Evolutionary conservation across 768 basidiomycete species (phyloP), one percentile per base, ranked within the genome.

Genomic region (Fomitopsis pulvina): DNA sequence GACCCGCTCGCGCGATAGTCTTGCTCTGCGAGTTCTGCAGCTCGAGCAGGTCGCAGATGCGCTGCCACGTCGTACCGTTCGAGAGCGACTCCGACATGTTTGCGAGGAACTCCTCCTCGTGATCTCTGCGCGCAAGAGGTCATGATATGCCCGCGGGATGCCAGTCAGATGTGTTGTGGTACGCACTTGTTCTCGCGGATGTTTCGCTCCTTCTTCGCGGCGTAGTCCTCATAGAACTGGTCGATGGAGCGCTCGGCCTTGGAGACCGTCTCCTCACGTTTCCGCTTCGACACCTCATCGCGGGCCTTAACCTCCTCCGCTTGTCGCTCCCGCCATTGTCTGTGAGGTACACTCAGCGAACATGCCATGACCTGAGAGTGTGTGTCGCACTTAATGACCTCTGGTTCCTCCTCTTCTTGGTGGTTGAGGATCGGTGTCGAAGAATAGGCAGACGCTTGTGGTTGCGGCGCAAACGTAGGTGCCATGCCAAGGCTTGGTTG

Each of bases 21-120:
- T 98, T 99, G 75, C 90, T 93, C 68, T 98, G 92, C 48, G 93
- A 96, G 66, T 98, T 97, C 66, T 95, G 82, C 30, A 99, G 76
- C 57, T 94, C 91, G 53, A 96, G 69, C 45, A 83, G 68, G 24
- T 83, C 82, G 63, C 85, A 87, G 62, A 99, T 95, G 30, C 96
- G 86, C 58, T 92, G 83, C 95, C 95, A 99, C 7, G 93, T 95
- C 20, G 95, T 96, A 22, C 95, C 96, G 47, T 78, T 75, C 0
- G 91, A 85, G 45, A 98, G 80, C 9, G 83, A 79, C 42, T 83
- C 84, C 20, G 80, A 80, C 48, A 92, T 72, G n/a, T 71, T 68
- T 14, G 80, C 74, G 34, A 94, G 61, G 71, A 86, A 97, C 50
- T 84, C 80, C 18, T 81, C 80, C 67, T 98, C 95, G 55, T 85